Evolutionary conservation across 140 eudicot species (phyloP), one percentile per base, ranked within the genome.

Genomic region (Cichorium intybus): DNA sequence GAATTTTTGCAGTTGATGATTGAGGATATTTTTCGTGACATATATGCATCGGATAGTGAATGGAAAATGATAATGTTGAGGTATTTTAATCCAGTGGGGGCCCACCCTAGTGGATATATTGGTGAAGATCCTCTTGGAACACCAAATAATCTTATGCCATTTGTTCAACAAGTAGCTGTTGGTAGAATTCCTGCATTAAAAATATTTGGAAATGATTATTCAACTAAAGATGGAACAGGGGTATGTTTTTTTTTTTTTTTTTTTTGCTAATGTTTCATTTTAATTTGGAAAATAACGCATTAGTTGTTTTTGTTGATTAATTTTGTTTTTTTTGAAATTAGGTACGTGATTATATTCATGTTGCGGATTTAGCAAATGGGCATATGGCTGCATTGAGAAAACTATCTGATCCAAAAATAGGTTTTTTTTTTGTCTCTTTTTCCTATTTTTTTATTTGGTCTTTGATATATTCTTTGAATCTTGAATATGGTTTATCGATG

Each of bases 91-190:
- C 99, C 99, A 9, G 99, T 93, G 51, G 99, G 99, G 39, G 99
- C 99, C 26, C 99, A 93, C 71, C 95, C 95, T 16, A 93, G 97
- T 72, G 99, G 99, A 20, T 60, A 73, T 71, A 93, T 92, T 35
- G 99, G 99, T 62, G 97, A 93, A 63, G 99, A 93, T 76, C 99
- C 99, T 14, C 88, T 85, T 8, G 99, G 99, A 20, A 68, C 81
- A 45, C 99, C 99, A 50, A 93, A 93, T 71, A 93, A 93, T 78
- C 99, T 93, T 12, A 93, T 93, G 99, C 99, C 99, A 16, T 93
- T 69, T 76, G 90, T 89, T 62, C 99, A 93, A 50, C 99, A 93
- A 93, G 95, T 93, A 10, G 99, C 97, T 50, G 99, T 93, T 74
- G 99, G 95, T 60, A 88, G 99, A 82, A 58, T 85, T 41, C 84